Evolutionary conservation across 768 basidiomycete genomes (phyloP), one percentile per base, ranked within the genome.

Genomic region (Amanita exitialis): DNA sequence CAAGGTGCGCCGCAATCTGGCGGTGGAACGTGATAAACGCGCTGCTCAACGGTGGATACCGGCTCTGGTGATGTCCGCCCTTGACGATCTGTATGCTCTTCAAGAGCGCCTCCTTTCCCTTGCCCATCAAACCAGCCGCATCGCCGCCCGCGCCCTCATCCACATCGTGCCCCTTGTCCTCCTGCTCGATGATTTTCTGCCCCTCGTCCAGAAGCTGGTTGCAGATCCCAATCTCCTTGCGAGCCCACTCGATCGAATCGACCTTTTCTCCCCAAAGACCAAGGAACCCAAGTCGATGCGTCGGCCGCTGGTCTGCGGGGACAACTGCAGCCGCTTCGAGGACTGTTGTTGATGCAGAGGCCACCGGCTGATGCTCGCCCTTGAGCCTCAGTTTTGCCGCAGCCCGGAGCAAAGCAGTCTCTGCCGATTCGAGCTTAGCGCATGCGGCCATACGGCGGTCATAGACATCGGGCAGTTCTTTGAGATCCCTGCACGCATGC

Each of bases 1-100:
- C 91, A 64, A 97, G 70, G 66, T 98, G 93, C 15, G 94, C 93
- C 2, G 89, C 86, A 54, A 96, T 88, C 70, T 97, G 95, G 57
- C 80, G 76, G 64, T 92, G 82, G 76, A 97, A 98, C 18, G 87
- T 83, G 53, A 98, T 75, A 64, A 98, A 98, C 6, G 86, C 86
- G 28, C 82, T 85, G 58, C 72, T 83, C 56, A 83, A 54, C 3
- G 74, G 74, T 2, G 81, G 82, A 52, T 85, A 86, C 45, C 65
- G 65, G 13, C 53, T 69, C 57, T 25, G 62, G 53, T 69, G 63
- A 47, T 47, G 45, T 44, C 2, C 53, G 38, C 28, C 37, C 59
- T 28, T 54, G 53, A 20, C 37, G 42, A 44, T 48, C 47, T 16
- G 41, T 42, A 42, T 49, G 52, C 13, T 52, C 45, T 48, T 54